Evolutionary conservation across 306 rosid species (phyloP).

Genomic region (Clitoria ternatea): DNA sequence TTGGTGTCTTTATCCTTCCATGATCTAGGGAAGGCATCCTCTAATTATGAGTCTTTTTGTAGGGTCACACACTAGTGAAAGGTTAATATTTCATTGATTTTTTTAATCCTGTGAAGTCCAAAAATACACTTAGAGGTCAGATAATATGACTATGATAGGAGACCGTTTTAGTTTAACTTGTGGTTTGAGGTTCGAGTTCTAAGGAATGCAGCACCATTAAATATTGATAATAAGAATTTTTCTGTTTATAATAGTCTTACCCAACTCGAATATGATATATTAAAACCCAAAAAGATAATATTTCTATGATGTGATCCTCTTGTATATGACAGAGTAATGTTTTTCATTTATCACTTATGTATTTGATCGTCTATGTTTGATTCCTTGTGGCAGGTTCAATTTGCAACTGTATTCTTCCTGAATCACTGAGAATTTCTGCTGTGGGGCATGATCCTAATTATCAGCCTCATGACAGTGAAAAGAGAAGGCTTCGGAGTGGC

Average conservation of each 20-base stretch:
- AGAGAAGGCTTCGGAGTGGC: constrained; percentile 59
- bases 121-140: no score
- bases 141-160: no score
- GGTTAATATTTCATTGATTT: no score
- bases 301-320: not conserved
- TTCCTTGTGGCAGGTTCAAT: constrained; percentile 58
- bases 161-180: no score
- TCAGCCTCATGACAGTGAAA: constrained; percentile 62
- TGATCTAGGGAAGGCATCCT: not conserved
- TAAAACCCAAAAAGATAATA: no score
- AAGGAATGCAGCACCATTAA: no score
- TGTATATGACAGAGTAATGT: not conserved
- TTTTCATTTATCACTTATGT: not conserved
- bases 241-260: no score
- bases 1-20: not conserved
- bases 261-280: no score
- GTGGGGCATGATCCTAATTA: constrained; percentile 68
- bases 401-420: constrained; percentile 86
- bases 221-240: no score
- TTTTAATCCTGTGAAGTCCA: no score
- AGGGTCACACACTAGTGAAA: not conserved
- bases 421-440: constrained; percentile 68
- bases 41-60: not conserved
- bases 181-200: no score
- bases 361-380: constrained; percentile 11